phyloP scores from a whole-genome alignment of 1,139 yeast genomes.

The Tardiomyces blankii region DNA sequence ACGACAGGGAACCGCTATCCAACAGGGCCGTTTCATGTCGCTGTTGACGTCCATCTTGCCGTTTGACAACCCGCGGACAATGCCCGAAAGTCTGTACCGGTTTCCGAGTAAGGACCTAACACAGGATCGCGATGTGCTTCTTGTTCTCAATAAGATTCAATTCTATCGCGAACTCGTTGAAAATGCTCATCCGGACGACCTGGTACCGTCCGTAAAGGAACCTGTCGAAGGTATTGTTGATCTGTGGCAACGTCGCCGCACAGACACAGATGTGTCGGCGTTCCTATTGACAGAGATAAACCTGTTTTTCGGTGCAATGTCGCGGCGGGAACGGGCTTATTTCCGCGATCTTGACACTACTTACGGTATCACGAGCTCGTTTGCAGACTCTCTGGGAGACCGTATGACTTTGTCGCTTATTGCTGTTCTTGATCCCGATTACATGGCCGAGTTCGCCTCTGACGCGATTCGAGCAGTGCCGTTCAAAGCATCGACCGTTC shows the following conservation, averaged over 20 bases:
- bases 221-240: conserved; percentile 11
- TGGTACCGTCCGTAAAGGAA: conserved; percentile 5
- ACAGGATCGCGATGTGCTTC: conserved; percentile 8
- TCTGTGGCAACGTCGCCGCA: conserved; percentile 8
- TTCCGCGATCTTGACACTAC: conserved; percentile 13
- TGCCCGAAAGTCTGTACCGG: conserved; percentile 9
- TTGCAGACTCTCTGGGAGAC: not conserved
- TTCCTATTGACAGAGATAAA: conserved; percentile 6
- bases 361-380: conserved; percentile 6
- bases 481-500: conserved; percentile 8
- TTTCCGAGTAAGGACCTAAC: conserved; percentile 4
- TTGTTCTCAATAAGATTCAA: conserved; percentile 11
- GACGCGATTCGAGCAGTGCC: conserved; percentile 7
- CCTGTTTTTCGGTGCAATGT: conserved; percentile 14
- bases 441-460: conserved; percentile 8
- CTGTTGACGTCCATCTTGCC: conserved; percentile 12
- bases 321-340: conserved; percentile 9
- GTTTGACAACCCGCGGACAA: conserved; percentile 7
- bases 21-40: conserved; percentile 14
- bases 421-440: conserved; percentile 12
- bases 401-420: no score
- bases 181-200: conserved; percentile 7
- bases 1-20: conserved; percentile 7
- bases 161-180: conserved; percentile 15
- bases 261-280: conserved; percentile 1